phyloP scores from a whole-genome alignment of 148 eudicot species.

The Vaccinium myrtillus region DNA sequence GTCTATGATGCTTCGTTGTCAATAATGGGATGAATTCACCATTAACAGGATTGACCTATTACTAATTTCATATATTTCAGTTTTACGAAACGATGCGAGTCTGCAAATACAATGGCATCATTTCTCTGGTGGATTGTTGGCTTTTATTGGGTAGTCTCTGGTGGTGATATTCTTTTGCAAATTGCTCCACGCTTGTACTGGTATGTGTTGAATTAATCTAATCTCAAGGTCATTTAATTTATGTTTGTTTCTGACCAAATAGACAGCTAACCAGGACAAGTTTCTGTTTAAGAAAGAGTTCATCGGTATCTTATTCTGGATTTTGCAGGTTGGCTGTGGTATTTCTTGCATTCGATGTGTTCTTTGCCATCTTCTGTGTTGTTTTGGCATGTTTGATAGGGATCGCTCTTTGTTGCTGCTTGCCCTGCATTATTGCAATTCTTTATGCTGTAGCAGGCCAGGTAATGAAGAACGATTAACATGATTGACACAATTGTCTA shows the following conservation, averaged over 20 bases:
- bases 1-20: background rate
- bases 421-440: slow-evolving; percentile 96
- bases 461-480: slow-evolving; percentile 36
- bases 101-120: slow-evolving; percentile 77
- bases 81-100: slow-evolving; percentile 66
- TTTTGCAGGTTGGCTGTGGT: slow-evolving; percentile 88
- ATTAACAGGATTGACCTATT: slow-evolving; percentile 1
- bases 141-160: slow-evolving; percentile 90
- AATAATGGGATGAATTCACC: background rate
- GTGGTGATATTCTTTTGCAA: slow-evolving; percentile 70
- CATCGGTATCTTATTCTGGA: background rate
- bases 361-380: slow-evolving; percentile 92
- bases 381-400: slow-evolving; percentile 92
- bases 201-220: slow-evolving; percentile 36
- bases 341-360: slow-evolving; percentile 92
- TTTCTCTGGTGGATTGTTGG: slow-evolving; percentile 98
- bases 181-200: slow-evolving; percentile 85
- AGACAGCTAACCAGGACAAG: background rate
- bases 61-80: slow-evolving; percentile 32
- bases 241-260: background rate
- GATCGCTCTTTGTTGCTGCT: slow-evolving; percentile 93
- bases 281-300: background rate
- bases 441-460: slow-evolving; percentile 91
- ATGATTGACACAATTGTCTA: background rate
- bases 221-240: slow-evolving; percentile 1